Conservation (phyloP, 2,329 filamentous ascomycete species). For the Didymella sp. region DNA sequence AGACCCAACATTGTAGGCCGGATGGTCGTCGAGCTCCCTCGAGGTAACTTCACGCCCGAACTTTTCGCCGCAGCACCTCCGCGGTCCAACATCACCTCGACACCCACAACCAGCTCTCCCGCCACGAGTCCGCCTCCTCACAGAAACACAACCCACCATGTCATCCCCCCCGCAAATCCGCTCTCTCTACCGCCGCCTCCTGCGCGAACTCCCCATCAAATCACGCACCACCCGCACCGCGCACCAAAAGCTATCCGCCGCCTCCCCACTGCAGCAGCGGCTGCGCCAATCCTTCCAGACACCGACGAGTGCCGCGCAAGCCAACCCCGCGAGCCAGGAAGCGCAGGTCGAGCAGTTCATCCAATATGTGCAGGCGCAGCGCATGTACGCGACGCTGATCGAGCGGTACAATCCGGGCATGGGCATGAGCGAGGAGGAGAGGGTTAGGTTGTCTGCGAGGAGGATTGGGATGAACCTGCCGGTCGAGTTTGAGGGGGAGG, state of each 20-base stretch:
- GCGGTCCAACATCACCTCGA: conserved; percentile 1
- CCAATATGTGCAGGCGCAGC: conserved; percentile 83
- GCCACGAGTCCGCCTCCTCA: no score
- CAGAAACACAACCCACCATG: conserved; percentile 35
- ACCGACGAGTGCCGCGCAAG: neutral
- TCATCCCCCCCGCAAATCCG: conserved; percentile 62
- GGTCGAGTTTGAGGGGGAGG: conserved; percentile 57
- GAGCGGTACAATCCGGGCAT: conserved; percentile 95
- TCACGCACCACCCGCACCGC: conserved; percentile 27
- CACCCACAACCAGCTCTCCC: neutral
- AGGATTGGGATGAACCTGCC: conserved; percentile 92
- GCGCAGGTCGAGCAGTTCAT: conserved; percentile 78
- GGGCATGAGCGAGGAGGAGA: conserved; percentile 83
- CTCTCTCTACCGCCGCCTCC: conserved; percentile 83
- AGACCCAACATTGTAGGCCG: neutral
- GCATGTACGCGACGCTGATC: conserved; percentile 78
- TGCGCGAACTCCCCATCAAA: conserved; percentile 80
- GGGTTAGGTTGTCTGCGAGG: conserved; percentile 81
- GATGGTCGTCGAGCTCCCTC: neutral
- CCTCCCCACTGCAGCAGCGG: conserved; percentile 72
- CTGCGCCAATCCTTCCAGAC: conserved; percentile 64
- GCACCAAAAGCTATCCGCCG: conserved; percentile 56
- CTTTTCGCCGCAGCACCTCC: conserved; percentile 19
- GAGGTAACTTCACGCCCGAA: conserved; percentile 4
- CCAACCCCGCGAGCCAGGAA: conserved; percentile 28